Evolutionary conservation across 352 stramenopile genomes (phyloP).

Genomic region (Phytopythium montanum): DNA sequence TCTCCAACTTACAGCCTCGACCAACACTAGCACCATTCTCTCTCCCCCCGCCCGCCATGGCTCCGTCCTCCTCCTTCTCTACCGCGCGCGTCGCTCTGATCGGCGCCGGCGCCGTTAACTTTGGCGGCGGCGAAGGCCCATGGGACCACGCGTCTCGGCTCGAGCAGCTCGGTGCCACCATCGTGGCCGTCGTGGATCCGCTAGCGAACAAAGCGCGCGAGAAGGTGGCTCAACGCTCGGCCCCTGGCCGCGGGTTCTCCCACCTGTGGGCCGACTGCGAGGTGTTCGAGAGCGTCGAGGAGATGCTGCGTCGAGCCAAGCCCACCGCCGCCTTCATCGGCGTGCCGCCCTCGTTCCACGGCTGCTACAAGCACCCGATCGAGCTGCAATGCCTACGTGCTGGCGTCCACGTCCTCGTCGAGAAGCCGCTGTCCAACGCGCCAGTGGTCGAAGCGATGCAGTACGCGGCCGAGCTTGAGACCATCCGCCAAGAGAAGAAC

Average conservation of each 20-base stretch:
- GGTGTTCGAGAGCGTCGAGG: constrained; percentile 24
- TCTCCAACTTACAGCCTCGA: neutral
- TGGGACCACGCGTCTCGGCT: constrained; percentile 18
- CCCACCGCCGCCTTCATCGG: constrained; percentile 33
- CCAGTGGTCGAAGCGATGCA: constrained; percentile 20
- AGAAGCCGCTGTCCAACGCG: constrained; percentile 33
- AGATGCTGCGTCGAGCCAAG: constrained; percentile 23
- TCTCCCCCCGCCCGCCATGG: too few relatives aligned
- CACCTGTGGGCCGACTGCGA: constrained; percentile 25
- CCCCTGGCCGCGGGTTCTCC: constrained; percentile 15
- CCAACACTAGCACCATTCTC: neutral
- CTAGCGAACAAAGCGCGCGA: constrained; percentile 13
- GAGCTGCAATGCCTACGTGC: constrained; percentile 26
- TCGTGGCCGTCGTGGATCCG: constrained; percentile 15
- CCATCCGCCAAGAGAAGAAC: constrained; percentile 20
- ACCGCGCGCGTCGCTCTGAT: constrained; percentile 13
- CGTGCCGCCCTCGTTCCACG: constrained; percentile 31
- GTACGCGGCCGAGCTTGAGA: constrained; percentile 28
- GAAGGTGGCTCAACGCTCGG: constrained; percentile 3
- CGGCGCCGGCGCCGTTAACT: constrained; percentile 20
- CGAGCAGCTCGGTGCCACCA: constrained; percentile 10
- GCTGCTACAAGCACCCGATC: constrained; percentile 33
- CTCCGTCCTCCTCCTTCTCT: neutral
- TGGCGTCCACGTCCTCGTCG: constrained; percentile 28
- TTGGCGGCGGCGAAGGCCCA: constrained; percentile 15